These are phyloP conservation scores for Xylariomycetidae sp. DNA, from an alignment of 2,329 filamentous ascomycete species.

Conservation along the genomic window DNA sequence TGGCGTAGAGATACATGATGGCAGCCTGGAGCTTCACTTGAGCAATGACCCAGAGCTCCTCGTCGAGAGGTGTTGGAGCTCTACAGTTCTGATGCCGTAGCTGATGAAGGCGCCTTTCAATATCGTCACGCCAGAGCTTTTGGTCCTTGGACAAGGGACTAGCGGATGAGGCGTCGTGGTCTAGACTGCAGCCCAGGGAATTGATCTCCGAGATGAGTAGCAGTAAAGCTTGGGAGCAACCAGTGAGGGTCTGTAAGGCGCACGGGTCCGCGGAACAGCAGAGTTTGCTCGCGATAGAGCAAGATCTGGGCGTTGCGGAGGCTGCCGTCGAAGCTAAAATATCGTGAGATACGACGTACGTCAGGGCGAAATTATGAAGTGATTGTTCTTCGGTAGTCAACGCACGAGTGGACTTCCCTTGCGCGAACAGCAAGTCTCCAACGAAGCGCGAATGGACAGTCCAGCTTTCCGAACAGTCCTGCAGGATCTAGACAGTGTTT, in stretches of 20 bases:
- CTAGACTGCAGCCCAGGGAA: slow-evolving; percentile 7
- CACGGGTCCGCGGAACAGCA: slow-evolving; percentile 10
- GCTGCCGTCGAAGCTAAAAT: slow-evolving; percentile 12
- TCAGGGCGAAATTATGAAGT: slow-evolving; percentile 18
- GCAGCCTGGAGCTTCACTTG: slow-evolving; percentile 23
- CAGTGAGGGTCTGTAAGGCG: slow-evolving; percentile 10
- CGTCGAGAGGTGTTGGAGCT: slow-evolving; percentile 4
- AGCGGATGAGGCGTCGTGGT: not conserved
- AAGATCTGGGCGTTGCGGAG: slow-evolving; percentile 4
- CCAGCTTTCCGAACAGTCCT: slow-evolving; percentile 22
- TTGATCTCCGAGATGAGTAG: slow-evolving; percentile 15
- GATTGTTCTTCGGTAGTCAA: slow-evolving; percentile 14
- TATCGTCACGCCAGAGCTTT: slow-evolving; percentile 11
- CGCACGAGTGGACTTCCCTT: slow-evolving; percentile 3
- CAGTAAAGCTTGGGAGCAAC: slow-evolving; percentile 13
- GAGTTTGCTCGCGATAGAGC: slow-evolving; percentile 8
- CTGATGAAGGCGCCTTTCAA: slow-evolving; percentile 11
- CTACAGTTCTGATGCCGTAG: slow-evolving; percentile 10
- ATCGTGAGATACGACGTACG: slow-evolving; percentile 19
- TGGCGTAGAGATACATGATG: slow-evolving; percentile 23
- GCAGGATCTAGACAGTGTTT: slow-evolving; percentile 14
- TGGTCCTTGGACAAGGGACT: not conserved
- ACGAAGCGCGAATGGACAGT: slow-evolving; percentile 21
- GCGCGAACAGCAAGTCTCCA: slow-evolving; percentile 12
- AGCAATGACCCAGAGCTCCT: slow-evolving; percentile 10